phyloP scores from a whole-genome alignment of 345 rosid genomes.

The Diplotaxis tenuifolia region DNA sequence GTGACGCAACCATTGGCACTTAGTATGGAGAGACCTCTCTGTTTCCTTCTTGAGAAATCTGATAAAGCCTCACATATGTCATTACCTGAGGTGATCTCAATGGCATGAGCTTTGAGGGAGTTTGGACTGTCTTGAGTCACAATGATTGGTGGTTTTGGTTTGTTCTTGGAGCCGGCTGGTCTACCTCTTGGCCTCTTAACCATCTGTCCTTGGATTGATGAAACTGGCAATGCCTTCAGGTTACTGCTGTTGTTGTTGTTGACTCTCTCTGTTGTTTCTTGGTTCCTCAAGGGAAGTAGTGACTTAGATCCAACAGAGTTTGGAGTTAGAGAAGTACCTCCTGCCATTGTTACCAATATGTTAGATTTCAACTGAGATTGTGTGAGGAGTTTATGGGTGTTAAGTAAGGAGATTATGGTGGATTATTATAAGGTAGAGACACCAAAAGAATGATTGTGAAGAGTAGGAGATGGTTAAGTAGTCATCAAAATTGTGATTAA shows the following conservation, averaged over 20 bases:
- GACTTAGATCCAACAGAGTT: conserved; percentile 47
- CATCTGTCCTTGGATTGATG: conserved; percentile 53
- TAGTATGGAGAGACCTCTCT: neutral
- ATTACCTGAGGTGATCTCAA: conserved; percentile 91
- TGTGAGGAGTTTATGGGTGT: conserved; percentile 35
- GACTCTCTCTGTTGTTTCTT: conserved; percentile 44
- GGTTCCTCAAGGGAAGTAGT: conserved; percentile 46
- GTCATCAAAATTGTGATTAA: conserved; percentile 48
- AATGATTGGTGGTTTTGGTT: conserved; percentile 94
- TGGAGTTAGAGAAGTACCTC: conserved; percentile 46
- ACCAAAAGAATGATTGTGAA: conserved; percentile 63
- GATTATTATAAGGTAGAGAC: conserved; percentile 50
- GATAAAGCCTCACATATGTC: conserved; percentile 44
- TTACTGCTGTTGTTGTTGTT: conserved; percentile 34
- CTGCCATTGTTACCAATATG: conserved; percentile 50
- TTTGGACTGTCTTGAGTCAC: conserved; percentile 83
- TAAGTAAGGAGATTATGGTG: conserved; percentile 49
- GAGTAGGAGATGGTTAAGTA: conserved; percentile 86
- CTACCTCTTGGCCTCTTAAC: conserved; percentile 82
- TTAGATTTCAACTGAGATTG: neutral
- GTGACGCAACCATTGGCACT: conserved; percentile 17
- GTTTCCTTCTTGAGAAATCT: neutral
- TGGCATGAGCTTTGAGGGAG: conserved; percentile 85
- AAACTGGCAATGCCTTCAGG: conserved; percentile 47
- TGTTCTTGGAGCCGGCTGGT: conserved; percentile 93